phyloP scores from a whole-genome alignment of 225 moss, liverwort and hornwort genomes.

The Neckera pumila region DNA sequence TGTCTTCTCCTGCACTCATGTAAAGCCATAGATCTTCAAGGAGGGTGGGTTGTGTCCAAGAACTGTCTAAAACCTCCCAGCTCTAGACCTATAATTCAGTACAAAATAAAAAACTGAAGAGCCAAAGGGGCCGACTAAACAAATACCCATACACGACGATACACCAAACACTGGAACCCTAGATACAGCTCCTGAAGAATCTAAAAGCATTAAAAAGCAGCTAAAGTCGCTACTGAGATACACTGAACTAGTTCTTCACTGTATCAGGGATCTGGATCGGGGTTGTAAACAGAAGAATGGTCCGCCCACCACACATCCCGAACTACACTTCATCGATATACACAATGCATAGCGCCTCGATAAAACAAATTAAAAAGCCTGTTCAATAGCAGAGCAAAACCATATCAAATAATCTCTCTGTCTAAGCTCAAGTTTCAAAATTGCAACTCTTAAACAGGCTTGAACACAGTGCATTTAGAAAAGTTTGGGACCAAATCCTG shows the following conservation, averaged over 20 bases:
- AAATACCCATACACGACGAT: not conserved
- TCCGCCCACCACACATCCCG: not conserved
- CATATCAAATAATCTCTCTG: not conserved
- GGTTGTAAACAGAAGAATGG: not conserved
- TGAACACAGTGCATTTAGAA: not conserved
- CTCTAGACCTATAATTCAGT: not conserved
- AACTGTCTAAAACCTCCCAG: not conserved
- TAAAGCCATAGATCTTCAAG: not conserved
- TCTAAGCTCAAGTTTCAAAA: not conserved
- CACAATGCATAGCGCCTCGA: not conserved
- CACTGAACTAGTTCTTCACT: not conserved
- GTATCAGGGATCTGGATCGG: not conserved
- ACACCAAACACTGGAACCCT: not conserved
- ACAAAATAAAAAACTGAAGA: not conserved
- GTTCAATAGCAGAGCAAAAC: not conserved
- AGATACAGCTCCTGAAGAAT: not conserved
- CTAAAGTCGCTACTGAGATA: not conserved
- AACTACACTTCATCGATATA: not conserved
- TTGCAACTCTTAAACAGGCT: not conserved
- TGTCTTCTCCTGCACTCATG: not conserved
- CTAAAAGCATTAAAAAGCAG: not conserved
- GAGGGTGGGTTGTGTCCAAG: not conserved
- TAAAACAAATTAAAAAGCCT: not conserved
- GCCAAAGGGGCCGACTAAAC: not conserved
- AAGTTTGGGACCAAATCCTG: not conserved